These are phyloP conservation scores for Lupinus albus DNA, from an alignment of 306 rosid species.

Conservation along the genomic window DNA sequence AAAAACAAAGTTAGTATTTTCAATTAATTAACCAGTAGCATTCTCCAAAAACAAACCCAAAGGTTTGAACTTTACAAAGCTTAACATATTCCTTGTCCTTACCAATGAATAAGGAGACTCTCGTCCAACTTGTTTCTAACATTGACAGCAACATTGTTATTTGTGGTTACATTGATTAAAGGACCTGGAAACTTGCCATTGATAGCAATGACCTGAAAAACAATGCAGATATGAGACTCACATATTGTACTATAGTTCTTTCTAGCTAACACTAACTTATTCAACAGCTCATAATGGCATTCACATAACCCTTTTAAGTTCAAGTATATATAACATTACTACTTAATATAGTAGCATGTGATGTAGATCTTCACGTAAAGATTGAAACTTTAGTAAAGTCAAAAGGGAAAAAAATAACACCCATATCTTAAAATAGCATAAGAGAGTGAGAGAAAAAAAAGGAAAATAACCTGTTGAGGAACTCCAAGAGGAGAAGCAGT, in stretches of 20 bases:
- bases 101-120: slow-evolving; percentile 85
- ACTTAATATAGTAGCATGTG: slow-evolving; percentile 21
- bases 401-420: slow-evolving; percentile 4
- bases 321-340: slow-evolving; percentile 23
- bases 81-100: slow-evolving; percentile 25
- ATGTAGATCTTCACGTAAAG: slow-evolving; percentile 53
- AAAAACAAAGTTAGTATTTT: too few relatives aligned
- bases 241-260: background rate
- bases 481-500: slow-evolving; percentile 93
- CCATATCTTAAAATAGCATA: slow-evolving; percentile 4
- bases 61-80: slow-evolving; percentile 3
- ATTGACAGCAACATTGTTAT: slow-evolving; percentile 82
- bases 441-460: slow-evolving; percentile 37
- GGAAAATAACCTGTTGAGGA: slow-evolving; percentile 70
- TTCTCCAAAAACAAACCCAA: slow-evolving; percentile 26
- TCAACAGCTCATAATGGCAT: slow-evolving; percentile 12
- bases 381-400: slow-evolving; percentile 26
- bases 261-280: slow-evolving; percentile 25
- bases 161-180: slow-evolving; percentile 77
- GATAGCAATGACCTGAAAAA: slow-evolving; percentile 84
- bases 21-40: too few relatives aligned
- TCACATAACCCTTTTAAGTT: slow-evolving; percentile 27
- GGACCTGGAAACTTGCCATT: slow-evolving; percentile 90
- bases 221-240: slow-evolving; percentile 35
- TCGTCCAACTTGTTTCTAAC: slow-evolving; percentile 89